Evolutionary conservation across 495 filamentous ascomycete species (phyloP).

Genomic region (Sporormia fimetaria): DNA sequence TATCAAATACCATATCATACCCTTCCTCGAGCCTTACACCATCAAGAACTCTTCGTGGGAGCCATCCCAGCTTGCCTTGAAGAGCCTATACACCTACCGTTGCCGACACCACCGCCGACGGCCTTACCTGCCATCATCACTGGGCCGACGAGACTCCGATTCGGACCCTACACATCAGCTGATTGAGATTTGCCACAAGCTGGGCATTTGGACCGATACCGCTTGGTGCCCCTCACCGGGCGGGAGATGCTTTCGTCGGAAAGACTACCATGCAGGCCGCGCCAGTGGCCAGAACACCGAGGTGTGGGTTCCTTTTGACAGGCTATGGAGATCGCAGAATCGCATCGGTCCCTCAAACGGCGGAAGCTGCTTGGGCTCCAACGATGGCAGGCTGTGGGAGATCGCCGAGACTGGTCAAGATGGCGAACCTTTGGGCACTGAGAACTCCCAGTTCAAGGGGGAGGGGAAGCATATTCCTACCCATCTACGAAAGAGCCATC

Average conservation of each 20-base stretch:
- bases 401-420: conserved; percentile 43
- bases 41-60: conserved; percentile 33
- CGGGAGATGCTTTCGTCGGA: conserved; percentile 45
- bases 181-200: conserved; percentile 48
- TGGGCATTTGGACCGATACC: conserved; percentile 54
- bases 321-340: conserved; percentile 50
- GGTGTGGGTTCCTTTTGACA: conserved; percentile 55
- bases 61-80: conserved; percentile 42
- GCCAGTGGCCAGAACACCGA: conserved; percentile 42
- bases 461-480: conserved; percentile 46
- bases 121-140: conserved; percentile 46
- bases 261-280: conserved; percentile 47
- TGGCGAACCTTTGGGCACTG: conserved; percentile 46
- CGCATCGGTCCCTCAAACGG: conserved; percentile 41
- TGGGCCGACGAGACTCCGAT: conserved; percentile 47
- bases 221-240: conserved; percentile 54
- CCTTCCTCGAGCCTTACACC: conserved; percentile 36
- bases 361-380: conserved; percentile 10
- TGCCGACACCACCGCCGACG: conserved; percentile 50
- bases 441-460: conserved; percentile 34
- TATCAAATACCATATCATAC: conserved; percentile 53
- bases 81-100: conserved; percentile 50
- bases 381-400: conserved; percentile 48
- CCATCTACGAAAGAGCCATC: conserved; percentile 46
- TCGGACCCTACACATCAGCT: conserved; percentile 52